These are phyloP conservation scores for Ogataea corticis DNA, from an alignment of 805 yeast species.

Conservation along the genomic window DNA sequence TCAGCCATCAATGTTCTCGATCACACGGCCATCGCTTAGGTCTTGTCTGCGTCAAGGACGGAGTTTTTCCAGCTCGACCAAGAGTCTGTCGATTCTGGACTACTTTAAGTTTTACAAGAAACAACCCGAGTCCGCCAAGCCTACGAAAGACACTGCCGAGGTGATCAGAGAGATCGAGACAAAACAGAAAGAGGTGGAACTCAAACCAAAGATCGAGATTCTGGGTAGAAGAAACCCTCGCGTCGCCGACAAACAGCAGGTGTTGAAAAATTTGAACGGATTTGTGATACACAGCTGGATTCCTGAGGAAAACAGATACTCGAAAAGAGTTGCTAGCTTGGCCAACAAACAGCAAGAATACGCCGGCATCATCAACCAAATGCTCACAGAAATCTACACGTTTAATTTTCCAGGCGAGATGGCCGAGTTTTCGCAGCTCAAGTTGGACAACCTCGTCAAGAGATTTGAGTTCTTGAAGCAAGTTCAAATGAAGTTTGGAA, in stretches of 20 bases:
- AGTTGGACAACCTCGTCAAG: conserved; percentile 42
- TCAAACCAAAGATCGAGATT: conserved; percentile 26
- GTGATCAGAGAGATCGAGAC: conserved; percentile 34
- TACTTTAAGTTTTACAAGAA: conserved; percentile 35
- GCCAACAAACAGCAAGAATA: conserved; percentile 10
- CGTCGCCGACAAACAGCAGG: conserved; percentile 22
- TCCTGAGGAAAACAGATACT: conserved; percentile 25
- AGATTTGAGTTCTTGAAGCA: conserved; percentile 52
- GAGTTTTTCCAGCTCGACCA: conserved; percentile 18
- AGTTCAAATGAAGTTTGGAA: conserved; percentile 49
- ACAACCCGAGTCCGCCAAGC: conserved; percentile 17
- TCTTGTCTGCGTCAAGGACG: not conserved
- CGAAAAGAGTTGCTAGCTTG: conserved; percentile 8
- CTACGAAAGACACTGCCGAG: conserved; percentile 25
- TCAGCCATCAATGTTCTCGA: conserved; percentile 1
- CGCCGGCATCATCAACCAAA: conserved; percentile 14
- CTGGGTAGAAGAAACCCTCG: conserved; percentile 33
- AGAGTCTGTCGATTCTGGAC: conserved; percentile 28
- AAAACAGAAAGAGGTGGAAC: conserved; percentile 17
- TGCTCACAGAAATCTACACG: conserved; percentile 19
- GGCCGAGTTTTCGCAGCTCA: conserved; percentile 1
- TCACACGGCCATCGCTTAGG: conserved; percentile 2
- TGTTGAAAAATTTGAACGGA: conserved; percentile 29
- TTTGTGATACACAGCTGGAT: conserved; percentile 35
- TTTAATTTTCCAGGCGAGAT: conserved; percentile 9